Base-by-base conservation (phyloP, 306 rosid genomes). In the Cicer yamashitae region DNA sequence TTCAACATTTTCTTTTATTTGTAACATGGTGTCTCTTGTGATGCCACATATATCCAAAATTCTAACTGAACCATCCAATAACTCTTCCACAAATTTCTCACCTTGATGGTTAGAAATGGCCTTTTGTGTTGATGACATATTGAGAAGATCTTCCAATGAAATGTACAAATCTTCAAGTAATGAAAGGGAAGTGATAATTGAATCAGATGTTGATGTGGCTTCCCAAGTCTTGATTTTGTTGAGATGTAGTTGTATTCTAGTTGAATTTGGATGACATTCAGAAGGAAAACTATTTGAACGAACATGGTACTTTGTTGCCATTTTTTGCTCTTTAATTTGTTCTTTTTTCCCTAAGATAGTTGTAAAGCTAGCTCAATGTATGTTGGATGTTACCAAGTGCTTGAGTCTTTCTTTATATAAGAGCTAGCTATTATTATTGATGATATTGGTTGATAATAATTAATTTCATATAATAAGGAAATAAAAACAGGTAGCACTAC, bases 211-310 rank as follows among this genome's bases (percentile, higher is more conserved):
- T 67, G 46, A 61, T 40, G 87, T 70, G 53, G 81, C 52, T 70
- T 79, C 89, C 87, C 87, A 79, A 18, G 81, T 47, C 63, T 70
- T 83, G 69, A 87, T 70, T 58, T 84, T 84, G 80, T 3, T 74
- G 8, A 91, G 82, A 70, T 88, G 83, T 30, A 89, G 84, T 47
- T 91, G 90, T 7, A 87, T 78, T 43, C 82, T 83, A 0, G 56
- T 9, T 10, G 90, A 60, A 77, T 60, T 74, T 0, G 97, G 93
- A 80, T 86, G 98, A 44, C 93, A 86, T 70, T 78, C 83, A 64
- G 89, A 66, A 71, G 97, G 96, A 5, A 89, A 72, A 84, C 98
- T 90, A 1, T 87, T 77, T 12, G 90, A 94, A 12, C 96, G 84
- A 63, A 77, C 76, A 14, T 81, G 86, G 69, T 45, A 77, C 10